A percentile compares a stretch with the other conserved stretches of the same genome.
These are phyloP conservation scores for Excoecaria cochinchinensis DNA, from an alignment of 345 rosid species.

Conservation along the genomic window DNA sequence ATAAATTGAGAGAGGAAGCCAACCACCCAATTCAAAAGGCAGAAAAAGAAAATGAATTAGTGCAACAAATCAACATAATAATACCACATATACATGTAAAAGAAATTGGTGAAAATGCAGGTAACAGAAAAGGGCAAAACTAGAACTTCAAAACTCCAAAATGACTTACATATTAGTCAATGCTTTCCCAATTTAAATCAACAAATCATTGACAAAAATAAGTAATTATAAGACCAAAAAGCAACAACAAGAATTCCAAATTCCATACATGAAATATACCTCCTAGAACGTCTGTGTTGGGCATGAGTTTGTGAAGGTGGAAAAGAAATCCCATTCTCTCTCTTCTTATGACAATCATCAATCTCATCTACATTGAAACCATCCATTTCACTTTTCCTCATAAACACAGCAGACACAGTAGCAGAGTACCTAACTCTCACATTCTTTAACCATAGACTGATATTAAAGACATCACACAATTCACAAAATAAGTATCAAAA, in stretches of 20 bases:
- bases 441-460: conserved; percentile 6
- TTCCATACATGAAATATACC: conserved; percentile 37
- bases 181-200: background rate
- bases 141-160: background rate
- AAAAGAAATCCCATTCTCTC: conserved; percentile 36
- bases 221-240: background rate
- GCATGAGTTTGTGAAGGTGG: conserved; percentile 23
- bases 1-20: too few relatives aligned
- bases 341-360: conserved; percentile 27
- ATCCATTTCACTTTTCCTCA: conserved; percentile 40
- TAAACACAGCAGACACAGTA: conserved; percentile 6
- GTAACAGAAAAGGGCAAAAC: background rate
- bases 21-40: background rate
- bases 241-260: background rate
- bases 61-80: too few relatives aligned
- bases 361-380: conserved; percentile 31
- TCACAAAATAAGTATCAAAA: background rate
- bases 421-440: conserved; percentile 24
- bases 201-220: background rate
- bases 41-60: background rate
- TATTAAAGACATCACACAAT: background rate
- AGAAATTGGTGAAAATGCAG: background rate
- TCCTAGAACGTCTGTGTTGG: conserved; percentile 77
- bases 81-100: background rate
- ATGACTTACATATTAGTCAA: background rate